phyloP scores from a whole-genome alignment of 2,329 filamentous ascomycete species.

The Tolypocladium pustulatum region DNA sequence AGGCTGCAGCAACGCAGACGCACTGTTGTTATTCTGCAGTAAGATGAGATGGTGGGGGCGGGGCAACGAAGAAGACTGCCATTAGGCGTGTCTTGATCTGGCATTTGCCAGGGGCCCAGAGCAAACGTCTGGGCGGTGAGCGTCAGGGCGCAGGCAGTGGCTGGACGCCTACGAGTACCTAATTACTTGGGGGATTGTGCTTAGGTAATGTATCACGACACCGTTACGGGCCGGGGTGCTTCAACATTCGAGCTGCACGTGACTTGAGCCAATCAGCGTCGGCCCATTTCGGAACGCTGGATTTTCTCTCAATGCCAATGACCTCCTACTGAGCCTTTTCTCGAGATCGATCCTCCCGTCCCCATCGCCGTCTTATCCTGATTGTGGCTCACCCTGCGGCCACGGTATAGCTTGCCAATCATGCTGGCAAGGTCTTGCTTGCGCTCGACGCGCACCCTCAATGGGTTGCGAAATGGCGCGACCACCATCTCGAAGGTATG shows the following conservation, averaged over 20 bases:
- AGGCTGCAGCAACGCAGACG: not conserved
- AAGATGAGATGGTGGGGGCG: slow-evolving; percentile 17
- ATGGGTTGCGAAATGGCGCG: slow-evolving; percentile 64
- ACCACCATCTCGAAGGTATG: slow-evolving; percentile 65
- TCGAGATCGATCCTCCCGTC: slow-evolving; percentile 22
- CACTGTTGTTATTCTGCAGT: not conserved
- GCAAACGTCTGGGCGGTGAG: not conserved
- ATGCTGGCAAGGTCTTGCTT: slow-evolving; percentile 93
- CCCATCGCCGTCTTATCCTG: slow-evolving; percentile 23
- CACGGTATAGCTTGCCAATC: slow-evolving; percentile 38
- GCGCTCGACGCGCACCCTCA: slow-evolving; percentile 79
- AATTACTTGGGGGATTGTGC: too few species aligned
- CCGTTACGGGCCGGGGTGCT: not conserved
- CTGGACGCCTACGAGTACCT: too few species aligned
- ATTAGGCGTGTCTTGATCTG: not conserved
- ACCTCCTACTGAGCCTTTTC: slow-evolving; percentile 28
- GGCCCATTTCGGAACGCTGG: slow-evolving; percentile 32
- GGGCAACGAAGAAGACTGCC: slow-evolving; percentile 10
- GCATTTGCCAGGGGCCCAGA: not conserved
- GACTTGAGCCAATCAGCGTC: slow-evolving; percentile 28
- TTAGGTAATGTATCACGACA: not conserved
- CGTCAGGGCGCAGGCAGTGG: not conserved
- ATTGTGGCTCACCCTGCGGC: slow-evolving; percentile 25
- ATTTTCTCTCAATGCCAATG: slow-evolving; percentile 28
- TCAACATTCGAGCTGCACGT: slow-evolving; percentile 16